phyloP scores from a whole-genome alignment of 2,329 filamentous ascomycete species.

The Pseudocercospora eumusae region DNA sequence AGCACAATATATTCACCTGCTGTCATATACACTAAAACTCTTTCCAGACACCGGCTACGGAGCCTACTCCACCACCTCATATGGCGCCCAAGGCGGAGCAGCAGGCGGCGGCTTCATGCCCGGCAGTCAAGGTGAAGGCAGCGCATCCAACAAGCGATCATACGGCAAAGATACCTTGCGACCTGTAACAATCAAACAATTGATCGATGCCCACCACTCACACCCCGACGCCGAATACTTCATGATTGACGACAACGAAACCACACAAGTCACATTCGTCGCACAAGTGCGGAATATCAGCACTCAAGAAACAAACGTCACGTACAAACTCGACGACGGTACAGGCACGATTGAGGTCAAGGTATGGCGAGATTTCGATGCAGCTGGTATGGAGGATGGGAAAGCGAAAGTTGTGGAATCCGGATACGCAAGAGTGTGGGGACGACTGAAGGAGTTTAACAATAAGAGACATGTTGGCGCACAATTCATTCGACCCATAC shows the following conservation, averaged over 20 bases:
- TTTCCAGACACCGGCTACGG: constrained; percentile 15
- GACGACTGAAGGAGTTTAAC: constrained; percentile 79
- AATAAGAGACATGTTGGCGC: constrained; percentile 80
- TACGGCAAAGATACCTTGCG: constrained; percentile 84
- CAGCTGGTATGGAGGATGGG: constrained; percentile 42
- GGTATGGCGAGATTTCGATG: constrained; percentile 72
- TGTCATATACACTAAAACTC: background rate
- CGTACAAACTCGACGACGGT: constrained; percentile 91
- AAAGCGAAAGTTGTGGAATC: constrained; percentile 65
- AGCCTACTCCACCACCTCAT: constrained; percentile 58
- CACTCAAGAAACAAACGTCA: constrained; percentile 85
- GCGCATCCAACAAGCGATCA: constrained; percentile 48
- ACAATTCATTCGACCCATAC: constrained; percentile 75
- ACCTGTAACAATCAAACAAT: constrained; percentile 93
- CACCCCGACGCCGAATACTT: constrained; percentile 71
- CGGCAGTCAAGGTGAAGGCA: constrained; percentile 47
- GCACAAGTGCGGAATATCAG: constrained; percentile 87
- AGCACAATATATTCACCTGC: background rate
- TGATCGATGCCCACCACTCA: constrained; percentile 77
- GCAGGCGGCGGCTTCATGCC: constrained; percentile 63
- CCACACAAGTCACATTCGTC: constrained; percentile 76
- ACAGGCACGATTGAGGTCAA: constrained; percentile 84
- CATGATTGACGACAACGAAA: constrained; percentile 74
- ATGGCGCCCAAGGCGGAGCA: constrained; percentile 56
- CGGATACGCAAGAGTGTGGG: constrained; percentile 82